Base-by-base conservation (phyloP, 2,329 filamentous ascomycete genomes). In the Ceratocystis smalleyi region DNA sequence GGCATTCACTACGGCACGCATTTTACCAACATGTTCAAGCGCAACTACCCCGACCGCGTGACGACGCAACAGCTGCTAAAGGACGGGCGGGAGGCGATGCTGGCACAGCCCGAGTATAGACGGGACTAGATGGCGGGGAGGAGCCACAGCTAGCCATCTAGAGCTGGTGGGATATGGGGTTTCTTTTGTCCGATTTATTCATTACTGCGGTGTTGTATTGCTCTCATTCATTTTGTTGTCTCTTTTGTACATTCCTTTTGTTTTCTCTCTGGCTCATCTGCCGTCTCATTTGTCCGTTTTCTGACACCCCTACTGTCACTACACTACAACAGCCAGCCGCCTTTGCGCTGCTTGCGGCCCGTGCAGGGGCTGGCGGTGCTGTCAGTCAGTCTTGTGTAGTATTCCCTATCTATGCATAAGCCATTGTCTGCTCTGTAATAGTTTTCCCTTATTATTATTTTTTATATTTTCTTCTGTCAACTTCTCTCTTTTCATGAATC, bases 1-100 rank as follows among this genome's bases (percentile, higher is more conserved):
- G 75, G 76, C 2, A 75, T 79, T 5, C 77, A 79, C 68, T 80
- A 79, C 67, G 77, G 78, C n/a, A 79, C 74, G 0, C 77, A 80
- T 68, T 80, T 79, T 66, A 80, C 77, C 43, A 76, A 79, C 64
- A 79, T 79, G 77, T 78, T 75, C 65, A 70, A 79, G 71, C 72
- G 77, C 17, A 79, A 78, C 69, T 80, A 79, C 60, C 77, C 77
- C 0, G 74, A 78, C 59, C 72, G 77, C 7, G 71, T 77, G 49
- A 79, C 77, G 3, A 78, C 76, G 0, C 70, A 71, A 65, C 71
- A 74, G 51, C 68, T 77, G 55, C 59, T 72, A 3, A 69, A 68
- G 2, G 75, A 75, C 65, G 70, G 70, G 47, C 69, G 73, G 3
- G 72, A 72, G 51, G 61, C 62, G 3, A 49, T 71, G 54, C 68